Percentiles rank a stretch among this genome's conserved stretches.
phyloP scores from a whole-genome alignment of 768 basidiomycete genomes.

The Gymnopilus dilepis region DNA sequence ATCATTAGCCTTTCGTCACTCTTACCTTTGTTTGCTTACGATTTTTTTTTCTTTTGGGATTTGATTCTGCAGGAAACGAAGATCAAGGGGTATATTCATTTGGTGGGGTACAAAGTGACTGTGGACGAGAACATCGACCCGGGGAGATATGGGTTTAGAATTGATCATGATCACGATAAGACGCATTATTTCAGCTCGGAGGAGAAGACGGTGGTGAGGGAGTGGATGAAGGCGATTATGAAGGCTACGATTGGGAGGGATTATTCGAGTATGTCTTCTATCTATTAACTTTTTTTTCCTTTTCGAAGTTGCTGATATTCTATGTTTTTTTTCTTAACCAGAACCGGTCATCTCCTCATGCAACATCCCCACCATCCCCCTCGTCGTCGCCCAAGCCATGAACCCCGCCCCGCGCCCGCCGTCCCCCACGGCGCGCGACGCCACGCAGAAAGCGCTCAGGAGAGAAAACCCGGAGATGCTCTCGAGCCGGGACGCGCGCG shows the following conservation, averaged over 20 bases:
- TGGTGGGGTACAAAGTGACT: slow-evolving; percentile 89
- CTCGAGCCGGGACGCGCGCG: slow-evolving; percentile 77
- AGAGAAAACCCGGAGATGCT: slow-evolving; percentile 86
- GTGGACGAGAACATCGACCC: slow-evolving; percentile 92
- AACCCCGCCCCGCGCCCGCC: slow-evolving; percentile 95
- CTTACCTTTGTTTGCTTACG: too few relatives aligned
- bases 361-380: slow-evolving; percentile 95
- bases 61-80: slow-evolving; percentile 71
- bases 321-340: slow-evolving; percentile 30
- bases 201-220: slow-evolving; percentile 83
- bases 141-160: slow-evolving; percentile 93
- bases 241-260: slow-evolving; percentile 97
- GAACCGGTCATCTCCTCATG: slow-evolving; percentile 95
- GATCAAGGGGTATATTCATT: slow-evolving; percentile 96
- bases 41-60: not conserved
- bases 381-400: slow-evolving; percentile 95
- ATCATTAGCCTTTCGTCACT: too few relatives aligned
- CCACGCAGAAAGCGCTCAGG: slow-evolving; percentile 85
- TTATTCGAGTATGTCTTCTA: slow-evolving; percentile 78
- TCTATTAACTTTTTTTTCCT: too few relatives aligned
- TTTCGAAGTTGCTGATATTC: not conserved
- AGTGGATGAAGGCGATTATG: slow-evolving; percentile 99
- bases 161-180: slow-evolving; percentile 87
- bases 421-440: slow-evolving; percentile 85
- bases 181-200: slow-evolving; percentile 92